Conservation (phyloP, 768 basidiomycete species). For the Lactarius hengduanensis region DNA sequence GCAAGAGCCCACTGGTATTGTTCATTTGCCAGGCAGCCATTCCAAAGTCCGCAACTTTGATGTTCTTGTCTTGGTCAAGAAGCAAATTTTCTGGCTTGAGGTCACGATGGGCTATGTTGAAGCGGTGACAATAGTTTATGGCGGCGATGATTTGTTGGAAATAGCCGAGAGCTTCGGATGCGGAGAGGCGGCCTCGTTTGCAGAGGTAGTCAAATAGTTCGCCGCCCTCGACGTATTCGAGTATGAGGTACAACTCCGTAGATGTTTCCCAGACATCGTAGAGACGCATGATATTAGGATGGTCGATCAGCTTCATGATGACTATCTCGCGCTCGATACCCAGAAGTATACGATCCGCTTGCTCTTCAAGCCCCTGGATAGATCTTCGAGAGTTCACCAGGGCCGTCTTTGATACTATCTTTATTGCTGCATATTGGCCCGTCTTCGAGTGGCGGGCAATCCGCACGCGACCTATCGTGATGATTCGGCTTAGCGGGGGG, state of each 20-base stretch:
- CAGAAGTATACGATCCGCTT: conserved; percentile 73
- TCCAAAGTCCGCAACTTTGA: conserved; percentile 98
- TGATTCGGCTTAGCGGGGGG: neutral
- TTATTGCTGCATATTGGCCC: conserved; percentile 88
- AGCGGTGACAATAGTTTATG: conserved; percentile 90
- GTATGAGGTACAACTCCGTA: conserved; percentile 82
- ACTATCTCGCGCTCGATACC: conserved; percentile 93
- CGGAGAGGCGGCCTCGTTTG: conserved; percentile 66
- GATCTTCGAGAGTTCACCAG: conserved; percentile 65
- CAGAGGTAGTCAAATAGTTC: conserved; percentile 94
- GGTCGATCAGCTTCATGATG: conserved; percentile 95
- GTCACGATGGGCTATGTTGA: conserved; percentile 93
- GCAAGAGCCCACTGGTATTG: conserved; percentile 54
- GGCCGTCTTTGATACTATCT: conserved; percentile 82
- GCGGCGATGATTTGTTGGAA: conserved; percentile 94
- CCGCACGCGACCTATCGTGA: conserved; percentile 72
- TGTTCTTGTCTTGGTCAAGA: conserved; percentile 75
- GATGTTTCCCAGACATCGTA: conserved; percentile 98
- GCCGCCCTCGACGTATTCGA: conserved; percentile 93
- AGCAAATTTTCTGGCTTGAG: conserved; percentile 90
- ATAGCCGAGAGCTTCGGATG: conserved; percentile 73
- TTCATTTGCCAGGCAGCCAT: conserved; percentile 90
- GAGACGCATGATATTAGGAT: conserved; percentile 90
- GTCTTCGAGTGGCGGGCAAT: conserved; percentile 87
- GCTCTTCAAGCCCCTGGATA: conserved; percentile 64